These are phyloP conservation scores for Phytopythium sindhum DNA, from an alignment of 352 stramenopile species.

Conservation along the genomic window DNA sequence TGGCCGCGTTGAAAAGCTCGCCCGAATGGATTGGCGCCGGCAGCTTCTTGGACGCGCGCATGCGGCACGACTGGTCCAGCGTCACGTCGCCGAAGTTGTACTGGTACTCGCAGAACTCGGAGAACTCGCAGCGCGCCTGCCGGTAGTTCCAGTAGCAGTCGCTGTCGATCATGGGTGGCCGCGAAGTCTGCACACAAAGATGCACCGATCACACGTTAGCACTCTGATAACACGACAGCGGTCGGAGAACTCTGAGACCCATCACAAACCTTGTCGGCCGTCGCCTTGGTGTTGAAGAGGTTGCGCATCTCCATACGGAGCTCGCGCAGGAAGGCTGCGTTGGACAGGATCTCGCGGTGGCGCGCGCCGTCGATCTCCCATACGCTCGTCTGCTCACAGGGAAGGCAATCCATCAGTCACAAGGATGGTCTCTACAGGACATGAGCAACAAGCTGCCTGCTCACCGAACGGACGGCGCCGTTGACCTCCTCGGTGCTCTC, in stretches of 20 bases:
- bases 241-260: background rate
- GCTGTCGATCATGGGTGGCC: slow-evolving; percentile 61
- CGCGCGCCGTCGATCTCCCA: slow-evolving; percentile 76
- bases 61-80: slow-evolving; percentile 77
- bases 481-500: slow-evolving; percentile 40
- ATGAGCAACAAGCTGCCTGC: slow-evolving; percentile 2
- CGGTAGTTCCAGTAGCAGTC: slow-evolving; percentile 88
- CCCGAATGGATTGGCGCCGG: slow-evolving; percentile 6
- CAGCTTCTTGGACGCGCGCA: slow-evolving; percentile 24
- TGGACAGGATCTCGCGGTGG: slow-evolving; percentile 73
- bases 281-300: slow-evolving; percentile 51
- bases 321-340: slow-evolving; percentile 69
- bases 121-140: slow-evolving; percentile 64
- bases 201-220: background rate
- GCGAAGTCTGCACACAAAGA: slow-evolving; percentile 29
- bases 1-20: slow-evolving; percentile 13
- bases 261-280: slow-evolving; percentile 45
- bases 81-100: slow-evolving; percentile 81
- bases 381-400: slow-evolving; percentile 55
- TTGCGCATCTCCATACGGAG: slow-evolving; percentile 66
- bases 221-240: background rate
- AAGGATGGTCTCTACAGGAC: too few relatives aligned
- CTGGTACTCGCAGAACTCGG: slow-evolving; percentile 77
- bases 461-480: slow-evolving; percentile 28
- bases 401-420: background rate